Percentiles rank a stretch among this genome's conserved stretches.
These are phyloP conservation scores for Lenwebbia sp. DNA, from an alignment of 345 rosid species.

Conservation along the genomic window DNA sequence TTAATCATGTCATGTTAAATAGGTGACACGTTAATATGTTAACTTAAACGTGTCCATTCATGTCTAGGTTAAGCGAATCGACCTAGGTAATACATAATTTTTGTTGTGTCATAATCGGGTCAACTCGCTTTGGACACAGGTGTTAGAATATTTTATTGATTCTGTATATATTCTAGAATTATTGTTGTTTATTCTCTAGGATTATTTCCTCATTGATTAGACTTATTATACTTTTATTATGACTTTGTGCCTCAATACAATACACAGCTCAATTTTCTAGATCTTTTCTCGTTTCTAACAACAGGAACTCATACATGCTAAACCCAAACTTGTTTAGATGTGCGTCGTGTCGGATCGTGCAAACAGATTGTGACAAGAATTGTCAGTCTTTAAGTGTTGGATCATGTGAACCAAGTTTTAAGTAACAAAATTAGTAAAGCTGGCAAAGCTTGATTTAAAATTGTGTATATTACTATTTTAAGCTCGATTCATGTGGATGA, in stretches of 20 bases:
- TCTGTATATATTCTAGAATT: no score
- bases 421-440: not conserved
- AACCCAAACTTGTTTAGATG: not conserved
- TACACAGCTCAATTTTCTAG: no score
- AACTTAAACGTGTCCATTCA: not conserved
- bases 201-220: no score
- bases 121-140: not conserved
- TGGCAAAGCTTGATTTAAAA: not conserved
- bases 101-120: not conserved
- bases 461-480: not conserved
- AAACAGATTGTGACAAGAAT: not conserved
- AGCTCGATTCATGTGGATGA: not conserved
- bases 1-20: not conserved
- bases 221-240: no score
- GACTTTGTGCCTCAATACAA: no score
- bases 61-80: not conserved
- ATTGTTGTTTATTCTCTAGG: no score
- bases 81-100: not conserved
- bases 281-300: no score
- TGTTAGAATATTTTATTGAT: no score
- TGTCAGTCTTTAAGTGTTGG: not conserved
- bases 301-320: not conserved
- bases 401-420: not conserved
- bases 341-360: fast-evolving
- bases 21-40: not conserved